Evolutionary conservation across 257 asterid genomes (phyloP).

Genomic region (Perilla frutescens): DNA sequence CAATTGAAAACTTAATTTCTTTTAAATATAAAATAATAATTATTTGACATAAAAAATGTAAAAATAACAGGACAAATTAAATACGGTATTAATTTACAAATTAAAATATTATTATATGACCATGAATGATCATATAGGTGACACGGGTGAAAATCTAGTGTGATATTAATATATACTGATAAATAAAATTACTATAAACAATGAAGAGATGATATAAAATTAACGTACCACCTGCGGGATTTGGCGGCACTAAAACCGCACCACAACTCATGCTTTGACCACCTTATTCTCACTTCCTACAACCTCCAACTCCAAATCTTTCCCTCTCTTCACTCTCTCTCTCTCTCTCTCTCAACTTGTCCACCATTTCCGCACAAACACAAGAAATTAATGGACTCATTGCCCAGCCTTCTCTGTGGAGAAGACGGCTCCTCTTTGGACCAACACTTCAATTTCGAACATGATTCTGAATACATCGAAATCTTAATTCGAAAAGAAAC

Average conservation of each 20-base stretch:
- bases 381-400: constrained; percentile 35
- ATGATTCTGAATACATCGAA: constrained; percentile 48
- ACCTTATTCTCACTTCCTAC: constrained; percentile 25
- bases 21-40: too few relatives aligned
- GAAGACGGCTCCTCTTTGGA: constrained; percentile 49
- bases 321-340: neutral
- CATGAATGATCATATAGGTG: too few relatives aligned
- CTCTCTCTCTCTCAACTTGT: too few relatives aligned
- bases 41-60: too few relatives aligned
- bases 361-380: too few relatives aligned
- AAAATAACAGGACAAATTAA: too few relatives aligned
- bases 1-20: too few relatives aligned
- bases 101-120: too few relatives aligned
- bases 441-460: constrained; percentile 34
- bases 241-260: constrained; percentile 54
- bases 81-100: too few relatives aligned
- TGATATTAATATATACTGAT: too few relatives aligned
- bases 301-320: neutral
- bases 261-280: constrained; percentile 25
- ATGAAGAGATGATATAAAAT: neutral
- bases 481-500: constrained; percentile 45
- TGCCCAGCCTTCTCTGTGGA: constrained; percentile 46
- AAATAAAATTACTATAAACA: too few relatives aligned
- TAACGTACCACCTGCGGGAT: constrained; percentile 29
- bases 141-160: too few relatives aligned